Evolutionary conservation across 2,329 filamentous ascomycete genomes (phyloP), one percentile per base, ranked within the genome.

Genomic region (Colletotrichum phormii): DNA sequence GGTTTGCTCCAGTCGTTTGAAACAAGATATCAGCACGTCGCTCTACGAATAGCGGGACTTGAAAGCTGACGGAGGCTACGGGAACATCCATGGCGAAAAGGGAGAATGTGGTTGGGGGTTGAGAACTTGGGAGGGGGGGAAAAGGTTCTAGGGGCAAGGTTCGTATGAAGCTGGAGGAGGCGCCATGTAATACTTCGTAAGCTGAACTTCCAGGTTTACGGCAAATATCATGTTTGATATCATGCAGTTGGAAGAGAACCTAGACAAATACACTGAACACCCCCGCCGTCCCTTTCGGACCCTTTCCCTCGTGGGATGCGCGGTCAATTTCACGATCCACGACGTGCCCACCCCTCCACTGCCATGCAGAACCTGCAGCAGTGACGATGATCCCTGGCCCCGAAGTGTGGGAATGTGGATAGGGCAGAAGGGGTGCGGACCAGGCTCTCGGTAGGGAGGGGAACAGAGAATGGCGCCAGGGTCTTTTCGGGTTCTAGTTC

Each of bases 351-450:
- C 18, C 37, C 9, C 62, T 13, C 31, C 42, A 29, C 7, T 55
- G 33, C 49, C 33, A 33, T 37, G 51, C 33, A 29, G 49, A n/a
- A 13, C 9, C 22, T 69, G 35, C 63, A 49, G 31, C 49, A 12
- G 49, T 65, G 49, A 49, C 58, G 68, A 67, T 62, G 64, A 67
- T 55, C 49, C 64, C 22, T 42, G 29, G 15, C 24, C 22, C 49
- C 22, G 15, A 57, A 7, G 13, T 42, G 13, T 42, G 37, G 37
- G 37, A 42, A 57, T 49, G 64, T 29, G 57, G 37, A 61, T 67
- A 60, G 37, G 35, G 33, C 33, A 67, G 15, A 54, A 35, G 54
- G 35, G 49, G 49, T n/a, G 9, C 22, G 22, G 37, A 54, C 42
- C 46, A 35, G 62, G 49, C 46, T 18, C 59, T 55, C 53, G 62